Evolutionary conservation across 352 stramenopile genomes (phyloP).

Genomic region (Pythium aquatile): DNA sequence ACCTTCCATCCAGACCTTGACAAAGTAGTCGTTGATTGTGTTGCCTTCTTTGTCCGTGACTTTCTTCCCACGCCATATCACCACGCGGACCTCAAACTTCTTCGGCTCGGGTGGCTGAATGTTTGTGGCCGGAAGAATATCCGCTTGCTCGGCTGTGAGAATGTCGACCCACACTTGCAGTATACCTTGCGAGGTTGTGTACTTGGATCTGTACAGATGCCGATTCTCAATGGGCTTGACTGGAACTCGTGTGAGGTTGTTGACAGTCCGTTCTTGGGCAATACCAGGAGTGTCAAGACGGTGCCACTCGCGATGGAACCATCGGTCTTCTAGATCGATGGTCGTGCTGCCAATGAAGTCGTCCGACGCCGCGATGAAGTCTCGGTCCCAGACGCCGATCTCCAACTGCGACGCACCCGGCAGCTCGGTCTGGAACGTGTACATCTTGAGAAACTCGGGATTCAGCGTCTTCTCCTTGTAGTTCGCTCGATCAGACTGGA

Average conservation of each 20-base stretch:
- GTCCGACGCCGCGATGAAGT: constrained; percentile 53
- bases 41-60: constrained; percentile 72
- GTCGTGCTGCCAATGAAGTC: constrained; percentile 89
- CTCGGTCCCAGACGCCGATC: constrained; percentile 79
- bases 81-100: constrained; percentile 85
- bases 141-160: constrained; percentile 67
- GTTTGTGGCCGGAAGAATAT: constrained; percentile 54
- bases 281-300: constrained; percentile 36
- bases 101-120: constrained; percentile 64
- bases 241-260: constrained; percentile 10
- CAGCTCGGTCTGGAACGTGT: constrained; percentile 63
- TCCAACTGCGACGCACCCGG: constrained; percentile 78
- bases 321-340: constrained; percentile 92
- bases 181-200: constrained; percentile 61
- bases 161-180: constrained; percentile 91
- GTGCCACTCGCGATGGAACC: constrained; percentile 90
- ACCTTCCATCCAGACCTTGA: constrained; percentile 89
- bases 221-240: constrained; percentile 90
- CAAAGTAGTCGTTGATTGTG: constrained; percentile 91
- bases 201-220: constrained; percentile 76
- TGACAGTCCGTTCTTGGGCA: constrained; percentile 19
- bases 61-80: constrained; percentile 89
- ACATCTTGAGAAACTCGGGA: constrained; percentile 75
- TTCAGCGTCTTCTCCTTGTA: constrained; percentile 76
- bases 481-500: constrained; percentile 64